Percentiles rank a stretch among this genome's conserved stretches.
Conservation (phyloP, 192 early-diverging fungal genomes). For the Chytriomyces sp. region DNA sequence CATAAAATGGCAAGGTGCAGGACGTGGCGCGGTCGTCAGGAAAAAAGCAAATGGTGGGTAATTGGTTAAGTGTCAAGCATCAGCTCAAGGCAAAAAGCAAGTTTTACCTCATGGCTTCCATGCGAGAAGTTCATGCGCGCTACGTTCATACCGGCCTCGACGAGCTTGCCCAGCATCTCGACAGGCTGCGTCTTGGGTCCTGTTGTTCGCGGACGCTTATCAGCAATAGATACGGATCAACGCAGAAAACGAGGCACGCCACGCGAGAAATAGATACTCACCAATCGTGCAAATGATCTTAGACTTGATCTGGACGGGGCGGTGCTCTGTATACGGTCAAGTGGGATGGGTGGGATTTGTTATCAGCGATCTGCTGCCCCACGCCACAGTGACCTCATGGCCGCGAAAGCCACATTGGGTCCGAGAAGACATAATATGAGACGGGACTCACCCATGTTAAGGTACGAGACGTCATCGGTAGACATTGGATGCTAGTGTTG, state of each 20-base stretch:
- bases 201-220: not conserved
- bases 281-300: conserved; percentile 64
- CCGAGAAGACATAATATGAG: not conserved
- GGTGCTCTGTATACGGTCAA: conserved; percentile 38
- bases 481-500: not conserved
- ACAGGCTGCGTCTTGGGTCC: conserved; percentile 58
- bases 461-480: not conserved
- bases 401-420: not conserved
- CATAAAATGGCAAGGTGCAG: not conserved
- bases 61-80: not conserved
- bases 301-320: conserved; percentile 54
- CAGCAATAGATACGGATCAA: not conserved
- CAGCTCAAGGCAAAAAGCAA: not conserved
- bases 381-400: too few relatives aligned
- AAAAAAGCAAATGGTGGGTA: not conserved
- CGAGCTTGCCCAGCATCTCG: conserved; percentile 49
- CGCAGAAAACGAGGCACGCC: not conserved
- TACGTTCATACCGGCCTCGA: conserved; percentile 58
- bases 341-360: not conserved
- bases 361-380: too few relatives aligned
- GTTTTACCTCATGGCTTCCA: conserved; percentile 52
- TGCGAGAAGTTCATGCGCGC: conserved; percentile 63
- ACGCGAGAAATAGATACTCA: not conserved
- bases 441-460: not conserved
- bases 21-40: not conserved